phyloP scores from a whole-genome alignment of 2,329 filamentous ascomycete species.

The Aspergillus udagawae region DNA sequence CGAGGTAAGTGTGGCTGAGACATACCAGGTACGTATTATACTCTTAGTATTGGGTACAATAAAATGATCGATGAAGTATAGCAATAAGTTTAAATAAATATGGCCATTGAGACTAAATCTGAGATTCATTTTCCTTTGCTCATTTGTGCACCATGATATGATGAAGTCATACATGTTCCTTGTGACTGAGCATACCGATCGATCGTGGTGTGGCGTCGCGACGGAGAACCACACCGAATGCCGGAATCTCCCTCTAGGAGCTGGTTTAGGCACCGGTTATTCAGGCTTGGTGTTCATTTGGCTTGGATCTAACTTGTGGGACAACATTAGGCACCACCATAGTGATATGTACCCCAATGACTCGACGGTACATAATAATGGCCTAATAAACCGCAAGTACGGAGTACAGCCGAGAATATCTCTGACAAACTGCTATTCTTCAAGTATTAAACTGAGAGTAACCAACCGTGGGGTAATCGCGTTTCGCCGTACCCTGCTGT shows the following conservation, averaged over 20 bases:
- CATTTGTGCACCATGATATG: background rate
- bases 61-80: background rate
- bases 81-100: background rate
- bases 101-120: too few species aligned
- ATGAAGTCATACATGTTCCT: background rate
- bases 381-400: background rate
- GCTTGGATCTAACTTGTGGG: too few species aligned
- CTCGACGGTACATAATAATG: background rate
- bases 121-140: background rate
- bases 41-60: background rate
- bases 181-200: background rate
- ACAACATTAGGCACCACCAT: background rate
- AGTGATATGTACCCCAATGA: background rate
- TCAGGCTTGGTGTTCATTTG: background rate
- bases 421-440: background rate
- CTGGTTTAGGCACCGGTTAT: background rate
- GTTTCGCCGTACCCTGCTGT: background rate
- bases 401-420: background rate
- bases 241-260: background rate
- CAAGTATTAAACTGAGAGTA: background rate
- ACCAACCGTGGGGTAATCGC: background rate
- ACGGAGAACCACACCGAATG: background rate
- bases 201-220: background rate
- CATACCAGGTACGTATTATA: background rate
- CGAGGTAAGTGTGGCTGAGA: slow-evolving; percentile 10